Conservation (phyloP, 345 rosid species). For the Excoecaria cochinchinensis region DNA sequence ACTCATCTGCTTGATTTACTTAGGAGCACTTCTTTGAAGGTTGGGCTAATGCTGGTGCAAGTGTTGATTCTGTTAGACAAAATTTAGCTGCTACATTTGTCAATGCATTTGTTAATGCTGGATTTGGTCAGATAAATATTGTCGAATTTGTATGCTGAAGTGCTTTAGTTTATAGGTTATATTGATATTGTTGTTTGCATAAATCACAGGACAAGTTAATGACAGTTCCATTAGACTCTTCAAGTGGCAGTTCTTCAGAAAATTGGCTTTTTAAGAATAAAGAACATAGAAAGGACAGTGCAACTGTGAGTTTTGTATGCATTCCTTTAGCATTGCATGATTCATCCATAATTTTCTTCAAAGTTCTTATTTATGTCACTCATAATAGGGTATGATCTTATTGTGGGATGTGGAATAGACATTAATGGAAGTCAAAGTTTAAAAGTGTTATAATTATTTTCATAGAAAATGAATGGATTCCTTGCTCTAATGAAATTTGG, state of each 20-base stretch:
- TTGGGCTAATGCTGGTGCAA: conserved; percentile 67
- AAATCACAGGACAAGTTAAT: conserved; percentile 77
- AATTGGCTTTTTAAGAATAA: conserved; percentile 96
- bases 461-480: too few relatives aligned
- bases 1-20: conserved; percentile 11
- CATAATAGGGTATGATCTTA: conserved; percentile 77
- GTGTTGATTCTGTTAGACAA: conserved; percentile 89
- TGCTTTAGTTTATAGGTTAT: not conserved
- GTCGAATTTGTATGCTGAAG: conserved; percentile 10
- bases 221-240: conserved; percentile 73
- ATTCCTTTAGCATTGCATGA: conserved; percentile 10
- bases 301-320: conserved; percentile 88
- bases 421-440: too few relatives aligned
- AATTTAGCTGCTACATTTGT: conserved; percentile 95
- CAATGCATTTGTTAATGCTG: conserved; percentile 96
- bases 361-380: conserved; percentile 15
- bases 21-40: conserved; percentile 97
- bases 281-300: conserved; percentile 93
- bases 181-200: conserved; percentile 16
- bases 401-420: conserved; percentile 97
- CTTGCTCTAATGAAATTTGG: too few relatives aligned
- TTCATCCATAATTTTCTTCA: not conserved
- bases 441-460: too few relatives aligned
- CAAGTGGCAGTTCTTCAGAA: conserved; percentile 65
- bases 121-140: conserved; percentile 78